phyloP scores from a whole-genome alignment of 108 stramenopile species.

The Nitzschia putrida region DNA sequence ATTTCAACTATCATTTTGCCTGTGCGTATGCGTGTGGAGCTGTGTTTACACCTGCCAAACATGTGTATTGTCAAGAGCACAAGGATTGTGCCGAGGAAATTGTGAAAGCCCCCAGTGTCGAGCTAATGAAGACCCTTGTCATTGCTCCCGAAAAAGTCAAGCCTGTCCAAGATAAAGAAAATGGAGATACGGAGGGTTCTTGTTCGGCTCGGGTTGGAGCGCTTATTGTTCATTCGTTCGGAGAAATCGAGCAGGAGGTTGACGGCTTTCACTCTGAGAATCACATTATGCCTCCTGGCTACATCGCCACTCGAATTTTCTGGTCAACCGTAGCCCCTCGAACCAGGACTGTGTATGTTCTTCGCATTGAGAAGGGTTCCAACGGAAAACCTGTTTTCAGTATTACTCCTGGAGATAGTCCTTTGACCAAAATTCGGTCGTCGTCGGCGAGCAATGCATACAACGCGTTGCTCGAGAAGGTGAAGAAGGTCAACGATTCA shows the following conservation, averaged over 20 bases:
- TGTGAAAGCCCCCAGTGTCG: conserved; percentile 43
- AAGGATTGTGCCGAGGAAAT: conserved; percentile 34
- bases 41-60: conserved; percentile 52
- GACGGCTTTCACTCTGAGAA: conserved; percentile 63
- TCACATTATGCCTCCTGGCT: conserved; percentile 62
- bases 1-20: conserved; percentile 61
- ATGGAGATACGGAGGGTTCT: conserved; percentile 27
- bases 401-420: conserved; percentile 56
- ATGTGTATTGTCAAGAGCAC: conserved; percentile 53
- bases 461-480: conserved; percentile 40
- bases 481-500: conserved; percentile 38
- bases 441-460: conserved; percentile 35
- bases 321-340: conserved; percentile 55
- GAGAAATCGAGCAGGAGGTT: conserved; percentile 51
- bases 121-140: conserved; percentile 60
- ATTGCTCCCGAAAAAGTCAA: conserved; percentile 45
- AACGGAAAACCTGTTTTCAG: conserved; percentile 44
- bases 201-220: conserved; percentile 51
- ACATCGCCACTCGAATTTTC: conserved; percentile 64
- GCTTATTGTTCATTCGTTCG: conserved; percentile 57
- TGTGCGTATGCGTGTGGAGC: conserved; percentile 63
- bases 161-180: conserved; percentile 17
- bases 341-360: conserved; percentile 60
- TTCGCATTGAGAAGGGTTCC: conserved; percentile 42
- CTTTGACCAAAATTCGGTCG: conserved; percentile 31